Percentiles rank a stretch among this genome's conserved stretches.
Conservation (phyloP, 116 monocot genomes). For the Cymodocea nodosa region DNA sequence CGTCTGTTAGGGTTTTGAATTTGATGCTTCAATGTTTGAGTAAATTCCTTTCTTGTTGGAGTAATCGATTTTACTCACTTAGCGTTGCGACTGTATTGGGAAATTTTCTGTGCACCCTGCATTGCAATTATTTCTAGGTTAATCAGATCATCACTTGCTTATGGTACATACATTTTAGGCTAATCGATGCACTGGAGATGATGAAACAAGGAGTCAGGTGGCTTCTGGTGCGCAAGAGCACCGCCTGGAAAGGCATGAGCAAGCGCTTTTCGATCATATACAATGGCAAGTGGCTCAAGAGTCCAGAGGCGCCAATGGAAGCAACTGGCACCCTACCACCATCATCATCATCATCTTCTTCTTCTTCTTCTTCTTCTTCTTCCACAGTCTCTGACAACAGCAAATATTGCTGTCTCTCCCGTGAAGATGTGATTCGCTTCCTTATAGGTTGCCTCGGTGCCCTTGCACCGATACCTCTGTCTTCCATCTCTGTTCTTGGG, state of each 20-base stretch:
- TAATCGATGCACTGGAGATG: slow-evolving; percentile 90
- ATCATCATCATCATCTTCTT: slow-evolving; percentile 8
- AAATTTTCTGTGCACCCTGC: too few species aligned
- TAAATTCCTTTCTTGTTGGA: too few species aligned
- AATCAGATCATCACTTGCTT: not conserved
- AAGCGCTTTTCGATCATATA: slow-evolving; percentile 84
- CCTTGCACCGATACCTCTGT: slow-evolving; percentile 70
- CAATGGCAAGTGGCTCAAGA: slow-evolving; percentile 85
- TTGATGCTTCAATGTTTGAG: too few species aligned
- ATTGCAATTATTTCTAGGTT: too few species aligned
- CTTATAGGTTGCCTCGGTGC: slow-evolving; percentile 85
- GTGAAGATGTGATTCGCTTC: slow-evolving; percentile 81
- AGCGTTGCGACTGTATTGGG: too few species aligned
- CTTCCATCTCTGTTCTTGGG: slow-evolving; percentile 52
- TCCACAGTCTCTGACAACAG: not conserved
- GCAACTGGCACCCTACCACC: slow-evolving; percentile 3
- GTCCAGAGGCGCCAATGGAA: slow-evolving; percentile 15
- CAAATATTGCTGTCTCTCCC: slow-evolving; percentile 73
- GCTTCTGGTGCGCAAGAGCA: slow-evolving; percentile 77
- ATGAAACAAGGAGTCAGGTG: slow-evolving; percentile 82
- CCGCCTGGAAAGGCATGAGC: slow-evolving; percentile 59
- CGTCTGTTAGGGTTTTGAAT: too few species aligned
- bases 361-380: slow-evolving; percentile 11
- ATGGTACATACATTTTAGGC: slow-evolving; percentile 17
- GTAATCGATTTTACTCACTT: too few species aligned